These are phyloP conservation scores for Hirsutella thompsonii DNA, from an alignment of 2,329 filamentous ascomycete species.

Conservation along the genomic window DNA sequence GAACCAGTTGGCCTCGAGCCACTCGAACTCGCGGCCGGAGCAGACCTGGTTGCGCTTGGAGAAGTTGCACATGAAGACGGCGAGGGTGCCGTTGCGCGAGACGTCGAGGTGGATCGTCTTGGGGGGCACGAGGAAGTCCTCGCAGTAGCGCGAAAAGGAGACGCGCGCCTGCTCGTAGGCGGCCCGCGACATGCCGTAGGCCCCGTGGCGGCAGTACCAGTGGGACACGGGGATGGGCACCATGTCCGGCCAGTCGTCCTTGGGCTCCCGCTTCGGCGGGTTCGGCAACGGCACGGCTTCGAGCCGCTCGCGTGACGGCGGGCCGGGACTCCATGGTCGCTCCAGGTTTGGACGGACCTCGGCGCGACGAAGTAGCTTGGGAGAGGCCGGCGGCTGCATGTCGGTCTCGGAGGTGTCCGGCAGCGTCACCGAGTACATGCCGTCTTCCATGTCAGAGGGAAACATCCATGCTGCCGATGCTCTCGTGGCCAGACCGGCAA, in stretches of 20 bases:
- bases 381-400: too few relatives aligned
- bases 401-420: neutral
- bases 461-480: neutral
- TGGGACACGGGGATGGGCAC: neutral
- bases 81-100: neutral
- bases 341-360: too few relatives aligned
- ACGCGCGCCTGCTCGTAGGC: neutral
- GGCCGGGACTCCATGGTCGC: too few relatives aligned
- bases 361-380: too few relatives aligned
- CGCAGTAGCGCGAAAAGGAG: constrained; percentile 1
- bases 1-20: neutral
- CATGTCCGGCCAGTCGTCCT: neutral
- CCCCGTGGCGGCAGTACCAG: neutral
- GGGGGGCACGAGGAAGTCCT: neutral
- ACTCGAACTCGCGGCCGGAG: constrained; percentile 1
- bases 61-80: constrained; percentile 3
- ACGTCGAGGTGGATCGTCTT: neutral
- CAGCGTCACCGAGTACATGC: constrained; percentile 1
- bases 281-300: neutral
- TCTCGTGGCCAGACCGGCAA: too few relatives aligned
- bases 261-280: neutral
- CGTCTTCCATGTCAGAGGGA: constrained; percentile 1
- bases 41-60: neutral
- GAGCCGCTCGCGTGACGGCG: neutral
- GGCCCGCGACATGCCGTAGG: neutral